A percentile compares a stretch with the other conserved stretches of the same genome.
Evolutionary conservation across 177 flowering plant species (phyloP).

Genomic region (Telopea speciosissima): DNA sequence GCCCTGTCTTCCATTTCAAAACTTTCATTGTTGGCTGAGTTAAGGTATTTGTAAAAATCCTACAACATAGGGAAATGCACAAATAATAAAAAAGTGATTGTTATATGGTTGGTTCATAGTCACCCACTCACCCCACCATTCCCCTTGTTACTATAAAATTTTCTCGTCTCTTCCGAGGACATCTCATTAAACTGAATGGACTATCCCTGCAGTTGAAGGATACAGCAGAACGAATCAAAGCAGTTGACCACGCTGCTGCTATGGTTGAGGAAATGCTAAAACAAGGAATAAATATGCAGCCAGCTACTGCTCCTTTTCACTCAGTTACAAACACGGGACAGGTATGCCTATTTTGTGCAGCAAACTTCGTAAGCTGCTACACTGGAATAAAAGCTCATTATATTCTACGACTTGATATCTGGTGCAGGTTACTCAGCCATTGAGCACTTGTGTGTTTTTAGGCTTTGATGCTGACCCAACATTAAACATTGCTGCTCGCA

Average conservation of each 20-base stretch:
- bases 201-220: conserved; percentile 65
- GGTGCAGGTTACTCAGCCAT: conserved; percentile 37
- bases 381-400: not conserved
- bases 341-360: conserved; percentile 22
- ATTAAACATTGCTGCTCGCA: conserved; percentile 62
- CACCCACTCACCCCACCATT: no score
- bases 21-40: no score
- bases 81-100: no score
- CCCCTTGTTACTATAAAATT: no score
- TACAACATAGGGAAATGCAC: no score
- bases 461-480: conserved; percentile 86
- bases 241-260: conserved; percentile 95
- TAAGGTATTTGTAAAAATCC: no score
- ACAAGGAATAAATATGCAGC: conserved; percentile 39
- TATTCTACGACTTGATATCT: conserved; percentile 13
- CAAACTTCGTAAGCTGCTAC: not conserved
- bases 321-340: conserved; percentile 26
- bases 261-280: conserved; percentile 93
- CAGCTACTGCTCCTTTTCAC: conserved; percentile 21
- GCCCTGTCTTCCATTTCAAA: no score
- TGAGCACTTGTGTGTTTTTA: conserved; percentile 61
- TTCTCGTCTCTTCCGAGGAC: no score
- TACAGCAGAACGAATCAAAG: conserved; percentile 74
- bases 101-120: no score
- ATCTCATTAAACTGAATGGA: conserved; percentile 6